Base-by-base conservation (phyloP, 352 stramenopile species). In the Hyaloperonospora brassicae region DNA sequence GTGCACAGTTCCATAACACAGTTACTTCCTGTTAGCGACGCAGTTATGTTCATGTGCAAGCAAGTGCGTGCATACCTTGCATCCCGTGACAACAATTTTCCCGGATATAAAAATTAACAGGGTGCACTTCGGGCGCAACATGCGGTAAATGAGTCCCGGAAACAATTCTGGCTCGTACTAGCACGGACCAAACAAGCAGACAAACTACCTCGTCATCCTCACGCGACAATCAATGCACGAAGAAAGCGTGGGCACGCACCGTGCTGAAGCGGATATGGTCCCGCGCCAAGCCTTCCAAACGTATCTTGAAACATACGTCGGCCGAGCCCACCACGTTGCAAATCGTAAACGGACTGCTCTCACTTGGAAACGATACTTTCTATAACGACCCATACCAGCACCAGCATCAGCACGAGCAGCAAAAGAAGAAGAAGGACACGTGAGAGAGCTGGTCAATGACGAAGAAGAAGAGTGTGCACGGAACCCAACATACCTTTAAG, bases 121-220 rank as follows among this genome's bases (percentile, higher is more conserved):
- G n/a, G 98, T 98, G n/a, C 98, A 84, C 64, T 98, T 97, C 22
- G 96, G 96, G 47, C 89, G 79, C 2, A 97, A 70, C 68, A 99
- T 86, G 43, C 97, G 87, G 79, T 99, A 99, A 62, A 99, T 98
- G 21, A 99, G 77, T 8, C 97, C 97, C 9, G 97, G 95, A 72
- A 99, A 99, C n/a, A 99, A 73, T 62, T 99, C 97, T 0, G 97
- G 97, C 60, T 99, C 97, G 69, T 99, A 99, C 73, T 84, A 43
- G 21, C 17, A 40, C 36, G 1, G 30, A 8, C 22, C 23, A 45
- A 42, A 17, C 17, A 14, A 27, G 11, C 8, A 59, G 14, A 41
- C n/a, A 17, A 55, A 23, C 35, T n/a, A 56, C 23, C 21, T 35
- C 23, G 49, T 30, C 22, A 7, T 36, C 21, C 1, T 52, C 25